A percentile compares a stretch with the other conserved stretches of the same genome.
Evolutionary conservation across 495 filamentous ascomycete genomes (phyloP).

Genomic region (Lineolata rhizophorae): DNA sequence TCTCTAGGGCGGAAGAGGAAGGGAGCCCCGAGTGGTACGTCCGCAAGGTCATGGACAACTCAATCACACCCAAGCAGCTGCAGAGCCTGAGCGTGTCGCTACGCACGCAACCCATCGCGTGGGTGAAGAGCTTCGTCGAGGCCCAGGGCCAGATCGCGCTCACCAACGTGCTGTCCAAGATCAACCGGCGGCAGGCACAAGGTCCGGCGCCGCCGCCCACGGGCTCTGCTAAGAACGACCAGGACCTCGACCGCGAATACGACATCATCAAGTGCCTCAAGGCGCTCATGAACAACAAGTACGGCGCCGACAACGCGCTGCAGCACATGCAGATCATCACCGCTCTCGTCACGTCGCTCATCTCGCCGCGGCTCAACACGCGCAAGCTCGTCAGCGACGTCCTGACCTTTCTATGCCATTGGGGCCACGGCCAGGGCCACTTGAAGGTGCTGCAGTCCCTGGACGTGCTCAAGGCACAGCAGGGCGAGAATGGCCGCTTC

Average conservation of each 20-base stretch:
- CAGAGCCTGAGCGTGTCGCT: constrained; percentile 83
- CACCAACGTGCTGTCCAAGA: constrained; percentile 80
- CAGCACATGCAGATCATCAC: constrained; percentile 73
- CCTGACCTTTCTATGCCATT: constrained; percentile 90
- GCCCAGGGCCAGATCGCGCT: constrained; percentile 93
- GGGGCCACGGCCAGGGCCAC: constrained; percentile 87
- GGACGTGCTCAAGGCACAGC: constrained; percentile 73
- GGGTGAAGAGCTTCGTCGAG: constrained; percentile 93
- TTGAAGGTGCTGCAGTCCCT: constrained; percentile 81
- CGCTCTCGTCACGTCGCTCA: constrained; percentile 66
- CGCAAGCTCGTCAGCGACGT: constrained; percentile 93
- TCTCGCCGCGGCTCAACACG: constrained; percentile 75
- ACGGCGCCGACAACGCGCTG: constrained; percentile 93
- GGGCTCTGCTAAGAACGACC: constrained; percentile 41
- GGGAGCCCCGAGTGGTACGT: constrained; percentile 98
- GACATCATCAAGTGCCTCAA: constrained; percentile 96
- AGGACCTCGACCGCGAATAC: constrained; percentile 85
- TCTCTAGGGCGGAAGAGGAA: constrained; percentile 69
- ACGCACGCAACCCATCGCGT: constrained; percentile 88
- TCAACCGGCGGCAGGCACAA: constrained; percentile 65
- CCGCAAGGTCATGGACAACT: constrained; percentile 87
- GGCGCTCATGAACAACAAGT: constrained; percentile 96
- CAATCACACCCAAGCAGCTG: constrained; percentile 74
- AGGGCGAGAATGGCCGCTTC: constrained; percentile 87
- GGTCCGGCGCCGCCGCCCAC: constrained; percentile 38